Evolutionary conservation across 441 rosid species (phyloP), one percentile per base, ranked within the genome.

Genomic region (Erysimum pusillum): DNA sequence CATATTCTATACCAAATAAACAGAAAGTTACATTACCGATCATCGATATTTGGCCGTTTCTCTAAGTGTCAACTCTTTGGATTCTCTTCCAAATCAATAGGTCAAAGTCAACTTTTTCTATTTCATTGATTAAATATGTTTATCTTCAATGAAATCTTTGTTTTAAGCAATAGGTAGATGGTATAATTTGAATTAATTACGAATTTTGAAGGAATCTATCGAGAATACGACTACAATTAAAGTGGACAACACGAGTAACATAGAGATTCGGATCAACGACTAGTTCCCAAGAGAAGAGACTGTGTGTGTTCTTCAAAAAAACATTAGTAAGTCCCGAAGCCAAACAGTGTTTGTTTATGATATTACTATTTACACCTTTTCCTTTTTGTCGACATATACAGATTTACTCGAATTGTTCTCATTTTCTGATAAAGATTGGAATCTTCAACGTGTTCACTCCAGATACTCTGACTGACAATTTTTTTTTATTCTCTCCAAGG

Each of bases 251-350:
- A 68, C 69, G 69, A 68, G 64, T 67, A 9, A 41, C 74, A 76
- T 68, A 68, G 74, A 76, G 69, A 68, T 76, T 68, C 69, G 79
- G 69, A 76, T 51, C 36, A 18, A 52, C n/a, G 63, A 22, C 63
- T 52, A 61, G 69, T 76, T 76, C 79, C 79, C 74, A 76, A 68
- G 74, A 69, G 14, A 68, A 60, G 63, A 41, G 14, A 28, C 18
- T 68, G 74, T 76, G 38, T 52, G 74, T 68, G 38, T 52, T 60
- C 56, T 68, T 52, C 69, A 32, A 59, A 57, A 66, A 60, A 18
- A 32, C 63, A 65, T 22, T 39, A 32, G 74, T 32, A 39, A 57
- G 36, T 68, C 74, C 79, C 74, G 8, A 61, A 76, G 57, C 63
- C 63, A 32, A 76, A 76, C 72, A 59, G 10, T 57, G n/a, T 67